Conservation (phyloP, 768 basidiomycete species). For the Mrakia gelida region DNA sequence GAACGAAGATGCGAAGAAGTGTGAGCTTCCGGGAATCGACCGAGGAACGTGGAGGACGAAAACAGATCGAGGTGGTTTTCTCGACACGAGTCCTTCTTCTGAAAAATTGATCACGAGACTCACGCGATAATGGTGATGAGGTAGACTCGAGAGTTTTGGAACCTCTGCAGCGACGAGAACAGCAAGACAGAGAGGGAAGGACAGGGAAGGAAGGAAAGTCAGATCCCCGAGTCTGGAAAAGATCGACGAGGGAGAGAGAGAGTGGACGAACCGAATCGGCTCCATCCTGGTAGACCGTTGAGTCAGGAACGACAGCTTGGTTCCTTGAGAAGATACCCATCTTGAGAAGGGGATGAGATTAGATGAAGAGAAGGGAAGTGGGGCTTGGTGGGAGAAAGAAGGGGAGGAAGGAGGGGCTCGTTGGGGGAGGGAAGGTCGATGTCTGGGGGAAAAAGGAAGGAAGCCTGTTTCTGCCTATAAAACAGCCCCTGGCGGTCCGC, state of each 20-base stretch:
- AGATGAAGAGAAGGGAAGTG: background rate
- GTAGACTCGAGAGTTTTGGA: background rate
- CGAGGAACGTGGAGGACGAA: background rate
- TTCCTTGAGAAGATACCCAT: background rate
- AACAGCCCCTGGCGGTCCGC: no score
- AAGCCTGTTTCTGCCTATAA: no score
- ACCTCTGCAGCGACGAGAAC: background rate
- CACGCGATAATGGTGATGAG: background rate
- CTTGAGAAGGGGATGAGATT: background rate
- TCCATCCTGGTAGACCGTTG: background rate
- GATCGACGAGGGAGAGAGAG: background rate
- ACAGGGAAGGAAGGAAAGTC: background rate
- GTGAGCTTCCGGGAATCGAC: background rate
- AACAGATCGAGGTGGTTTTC: background rate
- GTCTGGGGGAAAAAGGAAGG: background rate
- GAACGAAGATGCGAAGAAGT: background rate
- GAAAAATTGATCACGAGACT: background rate
- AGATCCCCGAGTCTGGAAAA: background rate
- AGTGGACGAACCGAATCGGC: background rate
- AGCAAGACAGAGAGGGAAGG: background rate
- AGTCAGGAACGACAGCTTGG: slow-evolving; percentile 7
- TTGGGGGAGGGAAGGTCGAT: background rate
- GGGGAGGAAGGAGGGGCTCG: background rate
- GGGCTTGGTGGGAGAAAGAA: background rate
- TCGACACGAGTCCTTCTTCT: background rate